phyloP scores from a whole-genome alignment of 2,329 filamentous ascomycete genomes.

The Fusarium sp. region DNA sequence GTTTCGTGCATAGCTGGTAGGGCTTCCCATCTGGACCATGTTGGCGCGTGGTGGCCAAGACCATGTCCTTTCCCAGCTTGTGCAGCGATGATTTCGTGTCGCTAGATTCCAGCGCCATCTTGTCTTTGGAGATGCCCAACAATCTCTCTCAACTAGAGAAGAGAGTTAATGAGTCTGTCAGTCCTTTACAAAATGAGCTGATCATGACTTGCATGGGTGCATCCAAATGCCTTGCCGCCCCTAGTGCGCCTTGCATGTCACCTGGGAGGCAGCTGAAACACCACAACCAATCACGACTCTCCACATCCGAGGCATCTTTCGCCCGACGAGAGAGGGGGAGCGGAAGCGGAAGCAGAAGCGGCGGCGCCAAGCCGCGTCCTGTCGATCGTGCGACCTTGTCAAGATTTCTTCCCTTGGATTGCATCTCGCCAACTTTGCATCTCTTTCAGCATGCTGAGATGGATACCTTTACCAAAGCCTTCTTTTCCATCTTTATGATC shows the following conservation, averaged over 20 bases:
- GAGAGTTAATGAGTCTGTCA: too few relatives aligned
- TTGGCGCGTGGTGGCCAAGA: background rate
- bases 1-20: constrained; percentile 9
- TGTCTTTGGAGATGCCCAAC: background rate
- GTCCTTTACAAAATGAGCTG: too few relatives aligned
- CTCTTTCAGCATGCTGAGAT: background rate
- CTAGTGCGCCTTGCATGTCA: background rate
- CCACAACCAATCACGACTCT: constrained; percentile 10
- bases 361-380: constrained; percentile 10
- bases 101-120: constrained; percentile 23
- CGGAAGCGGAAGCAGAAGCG: background rate
- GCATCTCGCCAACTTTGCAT: background rate
- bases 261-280: background rate
- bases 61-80: constrained; percentile 20
- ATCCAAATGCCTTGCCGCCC: background rate
- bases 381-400: constrained; percentile 15
- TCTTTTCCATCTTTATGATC: constrained; percentile 30
- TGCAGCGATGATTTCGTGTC: constrained; percentile 20
- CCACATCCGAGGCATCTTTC: background rate
- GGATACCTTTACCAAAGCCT: constrained; percentile 23
- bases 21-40: constrained; percentile 7
- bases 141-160: too few relatives aligned
- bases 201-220: too few relatives aligned
- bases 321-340: constrained; percentile 20
- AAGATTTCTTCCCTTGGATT: background rate